These are phyloP conservation scores for Leucogyrophana mollusca DNA, from an alignment of 768 basidiomycete genomes.

Conservation along the genomic window DNA sequence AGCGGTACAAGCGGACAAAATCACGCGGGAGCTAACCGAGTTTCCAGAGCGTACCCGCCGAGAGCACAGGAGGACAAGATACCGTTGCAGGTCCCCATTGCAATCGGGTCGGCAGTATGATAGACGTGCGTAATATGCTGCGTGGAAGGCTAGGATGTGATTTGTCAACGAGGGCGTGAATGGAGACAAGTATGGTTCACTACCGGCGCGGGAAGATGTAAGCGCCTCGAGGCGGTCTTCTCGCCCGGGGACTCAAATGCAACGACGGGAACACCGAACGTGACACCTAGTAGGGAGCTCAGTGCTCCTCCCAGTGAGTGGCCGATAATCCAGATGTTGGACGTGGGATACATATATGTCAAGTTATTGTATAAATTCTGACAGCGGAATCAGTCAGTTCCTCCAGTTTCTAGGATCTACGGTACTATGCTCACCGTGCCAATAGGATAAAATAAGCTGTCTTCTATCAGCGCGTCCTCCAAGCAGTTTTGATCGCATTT, in stretches of 20 bases:
- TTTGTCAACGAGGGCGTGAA: not conserved
- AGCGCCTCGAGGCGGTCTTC: slow-evolving; percentile 67
- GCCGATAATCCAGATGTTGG: slow-evolving; percentile 86
- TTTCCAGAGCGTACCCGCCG: slow-evolving; percentile 89
- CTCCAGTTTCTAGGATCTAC: not conserved
- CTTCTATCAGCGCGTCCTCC: slow-evolving; percentile 69
- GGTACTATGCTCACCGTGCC: slow-evolving; percentile 65
- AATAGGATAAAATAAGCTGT: slow-evolving; percentile 86
- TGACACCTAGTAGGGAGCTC: slow-evolving; percentile 79
- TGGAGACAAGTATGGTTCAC: slow-evolving; percentile 18
- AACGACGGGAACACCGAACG: slow-evolving; percentile 87
- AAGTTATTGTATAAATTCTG: slow-evolving; percentile 95
- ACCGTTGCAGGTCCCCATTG: slow-evolving; percentile 87
- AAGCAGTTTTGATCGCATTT: slow-evolving; percentile 82
- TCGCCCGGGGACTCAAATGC: slow-evolving; percentile 92
- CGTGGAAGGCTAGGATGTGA: slow-evolving; percentile 53
- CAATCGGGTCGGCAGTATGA: slow-evolving; percentile 93
- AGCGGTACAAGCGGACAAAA: slow-evolving; percentile 1
- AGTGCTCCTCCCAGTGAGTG: slow-evolving; percentile 75
- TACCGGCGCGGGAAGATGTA: slow-evolving; percentile 88
- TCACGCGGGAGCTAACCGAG: slow-evolving; percentile 41
- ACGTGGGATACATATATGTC: slow-evolving; percentile 86
- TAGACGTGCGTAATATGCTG: slow-evolving; percentile 89
- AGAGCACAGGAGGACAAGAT: slow-evolving; percentile 78
- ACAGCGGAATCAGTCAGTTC: not conserved